Evolutionary conservation across 2,329 filamentous ascomycete genomes (phyloP).

Genomic region (Stemphylium vesicarium): DNA sequence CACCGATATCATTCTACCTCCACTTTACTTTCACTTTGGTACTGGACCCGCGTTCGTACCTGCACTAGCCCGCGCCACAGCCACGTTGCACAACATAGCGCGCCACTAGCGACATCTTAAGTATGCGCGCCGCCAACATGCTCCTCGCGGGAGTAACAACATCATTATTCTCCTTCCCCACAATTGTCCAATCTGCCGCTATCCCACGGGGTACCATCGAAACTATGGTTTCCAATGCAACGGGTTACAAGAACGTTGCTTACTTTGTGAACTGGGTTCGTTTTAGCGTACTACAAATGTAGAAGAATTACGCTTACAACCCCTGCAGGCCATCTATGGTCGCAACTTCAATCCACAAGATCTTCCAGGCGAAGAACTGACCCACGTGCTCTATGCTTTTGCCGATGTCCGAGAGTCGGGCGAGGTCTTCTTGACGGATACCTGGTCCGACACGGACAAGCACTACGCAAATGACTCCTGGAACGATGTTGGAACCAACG

Average conservation of each 20-base stretch:
- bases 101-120: conserved; percentile 30
- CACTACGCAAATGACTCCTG: conserved; percentile 48
- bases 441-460: conserved; percentile 48
- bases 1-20: background rate
- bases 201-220: conserved; percentile 25
- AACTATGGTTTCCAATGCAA: conserved; percentile 23
- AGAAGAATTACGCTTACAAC: conserved; percentile 6
- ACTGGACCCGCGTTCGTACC: conserved; percentile 19
- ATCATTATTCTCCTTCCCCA: conserved; percentile 27
- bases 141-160: conserved; percentile 28
- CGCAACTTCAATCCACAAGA: conserved; percentile 47
- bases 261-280: conserved; percentile 50
- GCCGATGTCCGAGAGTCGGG: conserved; percentile 48
- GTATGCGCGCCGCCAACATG: conserved; percentile 31
- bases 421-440: conserved; percentile 47
- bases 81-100: conserved; percentile 31
- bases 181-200: conserved; percentile 26
- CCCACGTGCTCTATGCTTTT: conserved; percentile 49
- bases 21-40: conserved; percentile 2
- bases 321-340: conserved; percentile 45
- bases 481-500: conserved; percentile 49
- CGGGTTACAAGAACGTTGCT: conserved; percentile 46
- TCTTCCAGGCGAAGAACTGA: conserved; percentile 41
- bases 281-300: conserved; percentile 7
- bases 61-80: conserved; percentile 28